Evolutionary conservation across 2,329 filamentous ascomycete species (phyloP).

Genomic region (Venturia asperata): DNA sequence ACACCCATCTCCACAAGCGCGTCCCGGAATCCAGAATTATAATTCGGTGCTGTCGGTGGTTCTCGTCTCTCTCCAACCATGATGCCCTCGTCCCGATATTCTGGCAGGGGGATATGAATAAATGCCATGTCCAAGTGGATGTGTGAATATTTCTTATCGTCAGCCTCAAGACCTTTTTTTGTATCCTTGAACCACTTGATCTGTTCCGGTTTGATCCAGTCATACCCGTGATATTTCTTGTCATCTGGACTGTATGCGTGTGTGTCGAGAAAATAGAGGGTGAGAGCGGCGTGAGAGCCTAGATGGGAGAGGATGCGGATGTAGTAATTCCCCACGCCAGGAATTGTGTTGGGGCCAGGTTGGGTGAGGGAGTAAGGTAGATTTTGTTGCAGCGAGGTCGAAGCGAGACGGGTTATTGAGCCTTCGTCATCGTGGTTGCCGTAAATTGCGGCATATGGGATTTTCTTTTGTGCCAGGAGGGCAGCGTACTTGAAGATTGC

Average conservation of each 20-base stretch:
- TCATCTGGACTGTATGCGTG: conserved; percentile 90
- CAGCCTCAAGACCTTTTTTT: conserved; percentile 62
- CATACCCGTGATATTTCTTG: conserved; percentile 81
- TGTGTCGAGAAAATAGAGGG: conserved; percentile 90
- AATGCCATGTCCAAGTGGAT: conserved; percentile 95
- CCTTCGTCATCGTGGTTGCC: conserved; percentile 97
- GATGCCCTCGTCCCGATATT: conserved; percentile 60
- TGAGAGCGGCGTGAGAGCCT: conserved; percentile 81
- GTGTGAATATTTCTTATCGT: conserved; percentile 67
- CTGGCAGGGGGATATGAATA: conserved; percentile 92
- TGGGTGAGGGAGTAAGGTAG: conserved; percentile 85
- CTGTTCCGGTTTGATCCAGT: conserved; percentile 92
- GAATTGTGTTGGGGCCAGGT: conserved; percentile 73
- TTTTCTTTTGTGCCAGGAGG: conserved; percentile 74
- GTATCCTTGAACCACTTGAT: conserved; percentile 91
- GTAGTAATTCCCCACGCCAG: conserved; percentile 91
- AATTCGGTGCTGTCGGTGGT: conserved; percentile 75
- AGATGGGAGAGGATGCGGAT: conserved; percentile 77
- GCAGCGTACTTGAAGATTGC: conserved; percentile 91
- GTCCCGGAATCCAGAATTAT: conserved; percentile 89
- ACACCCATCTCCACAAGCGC: conserved; percentile 81
- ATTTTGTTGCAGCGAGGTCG: conserved; percentile 80
- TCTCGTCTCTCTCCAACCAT: conserved; percentile 71
- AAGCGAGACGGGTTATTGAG: conserved; percentile 63
- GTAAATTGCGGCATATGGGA: conserved; percentile 90